Conservation (phyloP, 352 stramenopile species). For the Phytophthora fragariaefolia region DNA sequence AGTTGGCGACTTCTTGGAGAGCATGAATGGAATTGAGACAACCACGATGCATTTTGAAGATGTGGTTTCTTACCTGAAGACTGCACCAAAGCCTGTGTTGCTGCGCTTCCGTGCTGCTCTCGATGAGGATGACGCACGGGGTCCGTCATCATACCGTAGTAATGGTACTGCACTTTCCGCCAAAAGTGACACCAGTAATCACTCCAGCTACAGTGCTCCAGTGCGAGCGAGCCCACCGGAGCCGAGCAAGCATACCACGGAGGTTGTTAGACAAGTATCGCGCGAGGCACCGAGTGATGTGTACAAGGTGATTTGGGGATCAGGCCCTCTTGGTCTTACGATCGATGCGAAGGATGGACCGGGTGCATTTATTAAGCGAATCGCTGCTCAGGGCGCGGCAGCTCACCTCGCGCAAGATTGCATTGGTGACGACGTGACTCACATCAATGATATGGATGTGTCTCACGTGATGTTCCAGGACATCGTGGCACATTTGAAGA, state of each 20-base stretch:
- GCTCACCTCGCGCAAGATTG: constrained; percentile 82
- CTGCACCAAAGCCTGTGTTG: constrained; percentile 77
- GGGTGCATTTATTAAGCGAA: constrained; percentile 87
- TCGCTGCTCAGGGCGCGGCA: constrained; percentile 72
- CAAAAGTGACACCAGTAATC: constrained; percentile 32
- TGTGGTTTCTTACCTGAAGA: constrained; percentile 85
- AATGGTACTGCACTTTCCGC: constrained; percentile 41
- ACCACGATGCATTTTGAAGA: constrained; percentile 81
- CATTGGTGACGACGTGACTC: constrained; percentile 78
- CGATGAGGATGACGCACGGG: constrained; percentile 40
- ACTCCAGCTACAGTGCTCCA: constrained; percentile 38
- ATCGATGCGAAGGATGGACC: constrained; percentile 73
- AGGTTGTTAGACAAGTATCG: constrained; percentile 46
- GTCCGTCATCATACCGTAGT: constrained; percentile 38
- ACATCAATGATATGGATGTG: constrained; percentile 91
- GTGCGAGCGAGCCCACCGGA: constrained; percentile 25
- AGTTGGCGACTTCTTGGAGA: constrained; percentile 82
- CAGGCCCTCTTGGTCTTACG: constrained; percentile 76
- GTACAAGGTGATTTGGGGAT: constrained; percentile 86
- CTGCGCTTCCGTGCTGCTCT: constrained; percentile 66
- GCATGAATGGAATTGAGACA: constrained; percentile 80
- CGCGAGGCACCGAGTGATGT: constrained; percentile 49
- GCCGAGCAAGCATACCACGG: constrained; percentile 23
- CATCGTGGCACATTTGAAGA: constrained; percentile 83
- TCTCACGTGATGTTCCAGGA: constrained; percentile 73